Evolutionary conservation across 768 basidiomycete genomes (phyloP).

Genomic region (Kwoniella bestiolae): DNA sequence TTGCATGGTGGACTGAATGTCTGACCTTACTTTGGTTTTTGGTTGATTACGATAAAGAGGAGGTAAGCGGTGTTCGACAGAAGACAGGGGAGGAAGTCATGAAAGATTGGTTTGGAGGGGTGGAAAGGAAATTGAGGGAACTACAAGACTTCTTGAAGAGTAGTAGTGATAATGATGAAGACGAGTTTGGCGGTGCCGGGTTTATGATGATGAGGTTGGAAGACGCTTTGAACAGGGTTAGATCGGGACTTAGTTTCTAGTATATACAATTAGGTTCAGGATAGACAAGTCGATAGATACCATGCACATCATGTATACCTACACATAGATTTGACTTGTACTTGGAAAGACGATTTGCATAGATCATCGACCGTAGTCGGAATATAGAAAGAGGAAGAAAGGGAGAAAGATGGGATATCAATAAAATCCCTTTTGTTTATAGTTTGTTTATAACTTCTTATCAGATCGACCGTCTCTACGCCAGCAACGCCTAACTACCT

Average conservation of each 20-base stretch:
- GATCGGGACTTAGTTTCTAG: background rate
- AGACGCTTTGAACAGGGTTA: constrained; percentile 18
- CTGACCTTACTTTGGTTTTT: constrained; percentile 25
- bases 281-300: background rate
- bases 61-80: background rate
- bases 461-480: background rate
- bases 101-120: constrained; percentile 1
- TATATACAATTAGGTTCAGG: background rate
- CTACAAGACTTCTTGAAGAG: background rate
- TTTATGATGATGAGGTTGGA: constrained; percentile 26
- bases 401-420: background rate
- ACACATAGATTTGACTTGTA: background rate
- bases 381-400: background rate
- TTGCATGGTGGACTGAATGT: constrained; percentile 30
- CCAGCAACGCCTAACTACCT: background rate
- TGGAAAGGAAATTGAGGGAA: constrained; percentile 14
- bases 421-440: background rate
- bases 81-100: constrained; percentile 4
- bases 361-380: background rate
- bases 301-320: background rate
- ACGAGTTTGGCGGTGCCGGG: background rate
- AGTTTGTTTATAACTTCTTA: background rate
- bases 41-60: background rate
- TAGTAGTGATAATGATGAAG: background rate
- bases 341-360: background rate